Conservation (phyloP, 139 green algal species). For the Chlorella sp. region DNA sequence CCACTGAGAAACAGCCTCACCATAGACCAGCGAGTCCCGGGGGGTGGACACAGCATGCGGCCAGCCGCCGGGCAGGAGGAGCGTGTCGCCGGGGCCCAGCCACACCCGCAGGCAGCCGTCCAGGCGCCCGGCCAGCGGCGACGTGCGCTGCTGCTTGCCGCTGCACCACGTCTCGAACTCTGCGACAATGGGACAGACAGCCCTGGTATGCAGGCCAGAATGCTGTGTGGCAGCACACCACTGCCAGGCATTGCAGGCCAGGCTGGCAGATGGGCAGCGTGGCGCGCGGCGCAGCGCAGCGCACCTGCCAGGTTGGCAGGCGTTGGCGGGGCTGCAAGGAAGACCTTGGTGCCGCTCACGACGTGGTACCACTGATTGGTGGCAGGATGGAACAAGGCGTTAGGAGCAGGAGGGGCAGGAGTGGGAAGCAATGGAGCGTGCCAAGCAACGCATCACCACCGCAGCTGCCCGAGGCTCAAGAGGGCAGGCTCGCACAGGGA, state of each 20-base stretch:
- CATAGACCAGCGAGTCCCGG: slow-evolving; percentile 40
- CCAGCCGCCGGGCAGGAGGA: slow-evolving; percentile 60
- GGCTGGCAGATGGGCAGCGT: no score
- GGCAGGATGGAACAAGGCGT: not conserved
- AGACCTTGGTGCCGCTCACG: slow-evolving; percentile 53
- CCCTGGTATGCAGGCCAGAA: no score
- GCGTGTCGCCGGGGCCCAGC: slow-evolving; percentile 46
- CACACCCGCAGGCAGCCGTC: slow-evolving; percentile 25
- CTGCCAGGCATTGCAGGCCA: no score
- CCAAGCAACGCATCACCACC: not conserved
- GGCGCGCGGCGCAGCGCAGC: no score
- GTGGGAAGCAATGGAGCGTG: not conserved
- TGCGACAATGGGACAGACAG: no score
- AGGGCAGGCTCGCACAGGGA: no score
- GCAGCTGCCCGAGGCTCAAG: no score
- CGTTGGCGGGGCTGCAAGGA: slow-evolving; percentile 51
- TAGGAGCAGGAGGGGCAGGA: not conserved
- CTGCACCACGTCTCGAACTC: slow-evolving; percentile 57
- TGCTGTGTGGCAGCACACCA: no score
- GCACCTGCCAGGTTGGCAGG: slow-evolving; percentile 38
- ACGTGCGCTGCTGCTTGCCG: slow-evolving; percentile 29
- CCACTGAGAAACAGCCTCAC: not conserved
- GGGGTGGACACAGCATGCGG: slow-evolving; percentile 57
- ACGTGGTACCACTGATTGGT: slow-evolving; percentile 58
- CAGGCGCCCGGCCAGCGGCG: slow-evolving; percentile 34